A percentile compares a stretch with the other conserved stretches of the same genome.
These are phyloP conservation scores for Tricholomella constricta DNA, from an alignment of 768 basidiomycete genomes.

Conservation along the genomic window DNA sequence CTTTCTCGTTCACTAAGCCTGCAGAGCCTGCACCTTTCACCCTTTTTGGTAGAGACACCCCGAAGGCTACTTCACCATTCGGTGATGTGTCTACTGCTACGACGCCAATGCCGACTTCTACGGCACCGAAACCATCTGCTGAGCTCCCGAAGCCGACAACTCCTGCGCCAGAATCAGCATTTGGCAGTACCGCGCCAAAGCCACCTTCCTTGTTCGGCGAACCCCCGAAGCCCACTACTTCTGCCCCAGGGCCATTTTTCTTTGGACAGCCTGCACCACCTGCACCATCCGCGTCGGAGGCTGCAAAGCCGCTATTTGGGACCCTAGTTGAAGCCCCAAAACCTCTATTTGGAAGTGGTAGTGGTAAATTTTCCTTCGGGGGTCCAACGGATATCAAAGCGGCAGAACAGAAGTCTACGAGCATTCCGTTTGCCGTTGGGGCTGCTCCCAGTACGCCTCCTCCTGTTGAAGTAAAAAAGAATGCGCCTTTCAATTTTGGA, in stretches of 20 bases:
- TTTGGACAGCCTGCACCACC: constrained; percentile 22
- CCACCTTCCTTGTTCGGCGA: constrained; percentile 9
- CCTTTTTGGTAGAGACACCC: constrained; percentile 17
- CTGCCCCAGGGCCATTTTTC: constrained; percentile 28
- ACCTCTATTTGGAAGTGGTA: constrained; percentile 38
- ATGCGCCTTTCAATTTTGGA: constrained; percentile 38
- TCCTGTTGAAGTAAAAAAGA: constrained; percentile 35
- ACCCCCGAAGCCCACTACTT: constrained; percentile 18
- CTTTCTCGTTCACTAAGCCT: constrained; percentile 10
- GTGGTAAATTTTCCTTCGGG: constrained; percentile 12
- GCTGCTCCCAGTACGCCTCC: constrained; percentile 35
- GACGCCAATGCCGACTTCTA: constrained; percentile 1
- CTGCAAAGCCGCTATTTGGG: constrained; percentile 41
- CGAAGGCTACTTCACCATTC: constrained; percentile 22
- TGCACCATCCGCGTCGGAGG: constrained; percentile 23
- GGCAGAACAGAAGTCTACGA: constrained; percentile 1
- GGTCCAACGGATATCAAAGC: neutral
- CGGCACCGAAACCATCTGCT: neutral
- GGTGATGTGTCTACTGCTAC: constrained; percentile 16
- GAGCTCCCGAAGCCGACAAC: constrained; percentile 1
- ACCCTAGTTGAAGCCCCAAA: constrained; percentile 38
- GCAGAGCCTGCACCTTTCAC: neutral
- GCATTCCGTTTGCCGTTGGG: constrained; percentile 8
- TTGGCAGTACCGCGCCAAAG: constrained; percentile 11
- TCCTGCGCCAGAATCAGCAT: neutral